Conservation (phyloP, 768 basidiomycete species). For the Mycena filopes region DNA sequence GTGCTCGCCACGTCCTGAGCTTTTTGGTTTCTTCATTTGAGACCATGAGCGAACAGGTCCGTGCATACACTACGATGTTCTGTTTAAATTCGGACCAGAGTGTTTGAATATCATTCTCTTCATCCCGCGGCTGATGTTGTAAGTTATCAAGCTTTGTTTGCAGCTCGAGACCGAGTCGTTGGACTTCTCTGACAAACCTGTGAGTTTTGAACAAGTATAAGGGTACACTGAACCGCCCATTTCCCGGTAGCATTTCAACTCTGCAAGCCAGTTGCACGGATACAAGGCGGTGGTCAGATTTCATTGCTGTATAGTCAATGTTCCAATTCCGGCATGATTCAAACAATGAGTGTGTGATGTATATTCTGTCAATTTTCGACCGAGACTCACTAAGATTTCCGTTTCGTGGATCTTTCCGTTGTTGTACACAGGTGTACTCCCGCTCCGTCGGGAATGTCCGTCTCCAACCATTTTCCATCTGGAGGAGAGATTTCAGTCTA, state of each 20-base stretch:
- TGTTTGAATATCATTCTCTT: neutral
- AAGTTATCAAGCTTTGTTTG: neutral
- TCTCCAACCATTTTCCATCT: no score
- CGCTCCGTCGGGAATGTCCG: no score
- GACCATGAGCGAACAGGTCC: neutral
- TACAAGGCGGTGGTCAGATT: neutral
- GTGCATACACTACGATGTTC: neutral
- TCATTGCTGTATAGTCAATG: neutral
- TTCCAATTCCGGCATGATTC: neutral
- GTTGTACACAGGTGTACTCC: no score
- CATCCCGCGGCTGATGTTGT: neutral
- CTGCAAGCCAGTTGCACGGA: neutral
- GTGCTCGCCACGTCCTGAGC: neutral
- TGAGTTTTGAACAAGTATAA: neutral
- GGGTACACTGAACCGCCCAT: neutral
- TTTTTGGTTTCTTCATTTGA: neutral
- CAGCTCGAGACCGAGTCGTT: neutral
- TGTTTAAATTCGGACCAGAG: neutral
- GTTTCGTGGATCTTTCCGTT: neutral
- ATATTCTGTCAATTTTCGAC: neutral
- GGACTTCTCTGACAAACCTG: neutral
- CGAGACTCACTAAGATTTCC: neutral
- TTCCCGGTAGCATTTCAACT: neutral
- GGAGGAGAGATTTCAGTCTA: neutral
- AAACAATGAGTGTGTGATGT: neutral